Conservation (phyloP, 352 stramenopile species). For the Phytophthora hybrid region DNA sequence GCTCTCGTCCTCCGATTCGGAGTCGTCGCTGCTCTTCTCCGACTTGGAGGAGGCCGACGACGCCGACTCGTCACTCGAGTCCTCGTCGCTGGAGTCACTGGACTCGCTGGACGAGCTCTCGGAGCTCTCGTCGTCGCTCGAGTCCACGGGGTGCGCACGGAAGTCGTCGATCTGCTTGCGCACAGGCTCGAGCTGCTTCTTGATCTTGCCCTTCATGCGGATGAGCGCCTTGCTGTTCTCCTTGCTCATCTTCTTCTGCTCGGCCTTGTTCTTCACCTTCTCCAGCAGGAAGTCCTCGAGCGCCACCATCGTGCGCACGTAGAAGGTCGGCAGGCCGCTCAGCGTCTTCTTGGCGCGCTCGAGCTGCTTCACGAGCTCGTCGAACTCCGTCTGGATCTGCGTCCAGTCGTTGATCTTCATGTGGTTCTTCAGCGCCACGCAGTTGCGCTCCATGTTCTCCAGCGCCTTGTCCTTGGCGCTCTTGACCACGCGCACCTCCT, state of each 20-base stretch:
- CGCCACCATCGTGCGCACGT: slow-evolving; percentile 93
- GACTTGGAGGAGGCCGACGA: slow-evolving; percentile 47
- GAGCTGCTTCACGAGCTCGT: slow-evolving; percentile 93
- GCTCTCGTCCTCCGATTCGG: slow-evolving; percentile 23
- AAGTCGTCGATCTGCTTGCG: slow-evolving; percentile 91
- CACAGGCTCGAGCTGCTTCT: slow-evolving; percentile 97
- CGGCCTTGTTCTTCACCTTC: slow-evolving; percentile 96
- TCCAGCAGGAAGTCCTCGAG: slow-evolving; percentile 94
- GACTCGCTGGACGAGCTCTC: slow-evolving; percentile 43
- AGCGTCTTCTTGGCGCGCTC: slow-evolving; percentile 92
- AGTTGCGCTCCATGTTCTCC: slow-evolving; percentile 74
- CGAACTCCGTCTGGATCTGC: slow-evolving; percentile 96
- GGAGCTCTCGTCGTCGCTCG: slow-evolving; percentile 67
- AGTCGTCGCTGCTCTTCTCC: slow-evolving; percentile 29
- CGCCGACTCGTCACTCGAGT: slow-evolving; percentile 14
- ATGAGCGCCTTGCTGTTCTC: slow-evolving; percentile 97
- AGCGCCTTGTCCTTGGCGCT: slow-evolving; percentile 94
- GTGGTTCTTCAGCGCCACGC: slow-evolving; percentile 83
- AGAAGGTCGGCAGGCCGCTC: slow-evolving; percentile 86
- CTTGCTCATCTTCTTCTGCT: slow-evolving; percentile 98
- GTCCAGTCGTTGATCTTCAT: slow-evolving; percentile 98
- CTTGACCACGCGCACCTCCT: slow-evolving; percentile 96
- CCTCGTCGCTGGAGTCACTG: slow-evolving; percentile 23
- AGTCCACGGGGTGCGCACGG: slow-evolving; percentile 89
- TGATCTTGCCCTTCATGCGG: slow-evolving; percentile 97